These are phyloP conservation scores for Huntiella omanensis DNA, from an alignment of 2,329 filamentous ascomycete species.

Conservation along the genomic window DNA sequence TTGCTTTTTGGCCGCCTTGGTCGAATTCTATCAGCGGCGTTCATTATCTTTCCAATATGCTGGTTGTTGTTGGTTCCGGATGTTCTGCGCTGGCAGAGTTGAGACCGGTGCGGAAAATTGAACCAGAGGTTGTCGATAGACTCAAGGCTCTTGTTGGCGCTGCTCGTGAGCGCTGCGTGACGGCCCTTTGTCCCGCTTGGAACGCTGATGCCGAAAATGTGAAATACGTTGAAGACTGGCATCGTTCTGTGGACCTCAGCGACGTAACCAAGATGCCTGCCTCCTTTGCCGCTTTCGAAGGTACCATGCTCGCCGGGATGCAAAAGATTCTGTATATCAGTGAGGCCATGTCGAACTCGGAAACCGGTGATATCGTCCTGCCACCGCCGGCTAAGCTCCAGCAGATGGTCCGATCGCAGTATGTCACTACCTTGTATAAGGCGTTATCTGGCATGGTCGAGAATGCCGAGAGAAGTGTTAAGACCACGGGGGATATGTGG, in stretches of 20 bases:
- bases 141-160: slow-evolving; percentile 57
- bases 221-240: slow-evolving; percentile 88
- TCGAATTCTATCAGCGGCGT: slow-evolving; percentile 86
- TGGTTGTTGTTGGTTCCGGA: slow-evolving; percentile 67
- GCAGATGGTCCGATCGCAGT: slow-evolving; percentile 78
- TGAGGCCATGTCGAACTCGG: slow-evolving; percentile 60
- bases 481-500: slow-evolving; percentile 46
- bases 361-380: slow-evolving; percentile 57
- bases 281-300: slow-evolving; percentile 72
- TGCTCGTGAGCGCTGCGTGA: slow-evolving; percentile 68
- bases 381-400: slow-evolving; percentile 74
- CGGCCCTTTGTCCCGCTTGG: slow-evolving; percentile 78
- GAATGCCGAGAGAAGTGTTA: slow-evolving; percentile 64
- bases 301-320: slow-evolving; percentile 62
- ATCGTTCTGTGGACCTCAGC: slow-evolving; percentile 57
- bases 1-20: slow-evolving; percentile 90
- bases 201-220: slow-evolving; percentile 83
- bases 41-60: slow-evolving; percentile 67
- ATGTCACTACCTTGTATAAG: slow-evolving; percentile 86
- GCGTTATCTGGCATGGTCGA: slow-evolving; percentile 91
- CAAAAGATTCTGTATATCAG: slow-evolving; percentile 91
- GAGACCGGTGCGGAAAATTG: slow-evolving; percentile 39
- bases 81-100: slow-evolving; percentile 72
- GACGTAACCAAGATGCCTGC: slow-evolving; percentile 85
- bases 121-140: slow-evolving; percentile 44